A percentile compares a stretch with the other conserved stretches of the same genome.
These are phyloP conservation scores for Epichloe hybrida DNA, from an alignment of 2,329 filamentous ascomycete genomes.

Conservation along the genomic window DNA sequence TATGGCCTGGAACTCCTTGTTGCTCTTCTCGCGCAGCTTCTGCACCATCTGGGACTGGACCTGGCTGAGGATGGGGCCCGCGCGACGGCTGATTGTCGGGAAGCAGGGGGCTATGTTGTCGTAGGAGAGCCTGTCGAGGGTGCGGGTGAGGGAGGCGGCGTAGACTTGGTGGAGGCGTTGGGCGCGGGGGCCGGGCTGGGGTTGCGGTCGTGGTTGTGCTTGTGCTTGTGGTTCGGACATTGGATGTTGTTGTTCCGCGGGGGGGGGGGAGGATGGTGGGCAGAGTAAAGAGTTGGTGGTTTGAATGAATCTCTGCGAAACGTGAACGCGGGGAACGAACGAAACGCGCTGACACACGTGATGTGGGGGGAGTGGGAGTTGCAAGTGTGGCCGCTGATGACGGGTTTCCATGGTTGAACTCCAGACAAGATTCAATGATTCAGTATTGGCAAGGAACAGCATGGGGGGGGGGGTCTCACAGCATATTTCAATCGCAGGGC, in stretches of 20 bases:
- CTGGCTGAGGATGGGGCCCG: slow-evolving; percentile 36
- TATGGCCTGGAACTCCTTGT: slow-evolving; percentile 45
- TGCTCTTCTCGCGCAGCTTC: slow-evolving; percentile 38
- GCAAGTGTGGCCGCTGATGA: too few relatives aligned
- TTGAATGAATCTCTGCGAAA: too few relatives aligned
- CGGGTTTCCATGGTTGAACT: too few relatives aligned
- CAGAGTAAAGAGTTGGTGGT: too few relatives aligned
- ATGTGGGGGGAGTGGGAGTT: too few relatives aligned
- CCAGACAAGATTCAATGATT: too few relatives aligned
- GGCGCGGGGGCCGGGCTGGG: slow-evolving; percentile 42
- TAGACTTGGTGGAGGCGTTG: slow-evolving; percentile 40
- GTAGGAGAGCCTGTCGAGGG: slow-evolving; percentile 41
- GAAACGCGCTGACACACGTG: too few relatives aligned
- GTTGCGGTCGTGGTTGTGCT: slow-evolving; percentile 6
- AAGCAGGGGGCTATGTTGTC: slow-evolving; percentile 48
- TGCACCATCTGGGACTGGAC: slow-evolving; percentile 47
- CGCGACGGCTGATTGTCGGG: slow-evolving; percentile 40
- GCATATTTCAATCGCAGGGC: too few relatives aligned
- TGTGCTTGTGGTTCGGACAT: neutral
- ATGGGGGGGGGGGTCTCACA: too few relatives aligned
- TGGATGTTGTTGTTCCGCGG: too few relatives aligned
- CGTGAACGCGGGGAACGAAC: too few relatives aligned
- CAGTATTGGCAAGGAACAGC: too few relatives aligned
- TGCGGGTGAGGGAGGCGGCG: slow-evolving; percentile 35
- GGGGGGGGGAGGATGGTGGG: neutral